These are phyloP conservation scores for Pseudonitzschia pungens DNA, from an alignment of 108 stramenopile species.

Conservation along the genomic window DNA sequence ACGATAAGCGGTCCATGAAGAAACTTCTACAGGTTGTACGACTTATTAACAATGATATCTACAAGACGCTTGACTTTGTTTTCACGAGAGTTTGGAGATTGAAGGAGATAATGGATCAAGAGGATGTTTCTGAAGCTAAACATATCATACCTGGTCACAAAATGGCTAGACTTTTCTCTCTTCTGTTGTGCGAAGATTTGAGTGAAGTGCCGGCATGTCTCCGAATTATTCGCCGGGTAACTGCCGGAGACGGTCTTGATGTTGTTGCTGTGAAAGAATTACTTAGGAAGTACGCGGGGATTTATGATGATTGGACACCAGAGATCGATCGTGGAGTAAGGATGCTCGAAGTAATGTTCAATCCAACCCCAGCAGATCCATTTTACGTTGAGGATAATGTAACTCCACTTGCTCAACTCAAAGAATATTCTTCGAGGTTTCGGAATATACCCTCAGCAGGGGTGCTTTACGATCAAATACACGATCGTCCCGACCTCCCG, in stretches of 20 bases:
- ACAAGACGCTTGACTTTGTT: conserved; percentile 51
- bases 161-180: conserved; percentile 74
- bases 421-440: conserved; percentile 50
- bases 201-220: conserved; percentile 69
- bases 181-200: conserved; percentile 69
- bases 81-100: conserved; percentile 78
- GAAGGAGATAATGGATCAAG: conserved; percentile 82
- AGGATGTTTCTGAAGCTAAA: conserved; percentile 76
- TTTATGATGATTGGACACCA: conserved; percentile 83
- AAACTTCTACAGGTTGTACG: conserved; percentile 71
- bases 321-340: conserved; percentile 79
- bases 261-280: conserved; percentile 80
- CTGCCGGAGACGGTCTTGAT: conserved; percentile 84
- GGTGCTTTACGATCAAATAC: conserved; percentile 62
- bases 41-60: conserved; percentile 75
- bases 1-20: conserved; percentile 83
- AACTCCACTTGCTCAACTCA: conserved; percentile 61
- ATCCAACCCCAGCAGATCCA: conserved; percentile 55
- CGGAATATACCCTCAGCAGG: conserved; percentile 72
- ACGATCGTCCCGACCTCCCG: conserved; percentile 75
- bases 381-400: conserved; percentile 71
- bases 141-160: conserved; percentile 76
- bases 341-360: conserved; percentile 69
- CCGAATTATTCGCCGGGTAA: conserved; percentile 70
- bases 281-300: conserved; percentile 57